Conservation (phyloP, 2,329 filamentous ascomycete species). For the Talaromyces pinophilus region DNA sequence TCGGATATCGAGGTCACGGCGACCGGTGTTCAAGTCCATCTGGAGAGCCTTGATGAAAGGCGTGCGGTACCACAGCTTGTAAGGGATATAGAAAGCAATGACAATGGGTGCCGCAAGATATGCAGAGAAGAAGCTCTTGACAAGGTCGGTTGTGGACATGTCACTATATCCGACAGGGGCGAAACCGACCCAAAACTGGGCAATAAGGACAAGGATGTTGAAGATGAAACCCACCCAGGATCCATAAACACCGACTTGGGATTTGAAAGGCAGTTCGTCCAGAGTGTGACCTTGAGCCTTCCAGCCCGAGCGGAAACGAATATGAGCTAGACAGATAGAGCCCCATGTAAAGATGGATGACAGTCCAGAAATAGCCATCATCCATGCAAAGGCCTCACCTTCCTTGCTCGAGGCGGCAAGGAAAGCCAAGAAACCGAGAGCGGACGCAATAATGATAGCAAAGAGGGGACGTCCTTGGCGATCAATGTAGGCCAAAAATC, state of each 20-base stretch:
- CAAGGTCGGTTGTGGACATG: constrained; percentile 50
- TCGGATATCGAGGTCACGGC: constrained; percentile 79
- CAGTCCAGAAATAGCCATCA: constrained; percentile 72
- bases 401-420: constrained; percentile 66
- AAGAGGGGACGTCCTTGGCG: constrained; percentile 76
- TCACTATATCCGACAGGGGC: constrained; percentile 66
- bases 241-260: constrained; percentile 75
- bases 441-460: constrained; percentile 67
- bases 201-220: constrained; percentile 73
- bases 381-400: constrained; percentile 71
- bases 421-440: constrained; percentile 73
- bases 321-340: constrained; percentile 85
- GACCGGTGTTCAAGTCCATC: constrained; percentile 85
- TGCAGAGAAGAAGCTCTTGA: constrained; percentile 67
- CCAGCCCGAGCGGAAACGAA: constrained; percentile 88
- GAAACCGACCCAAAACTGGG: constrained; percentile 85
- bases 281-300: constrained; percentile 66
- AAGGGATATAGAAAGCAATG: constrained; percentile 63
- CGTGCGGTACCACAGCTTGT: constrained; percentile 75
- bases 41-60: constrained; percentile 66
- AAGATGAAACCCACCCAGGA: constrained; percentile 78
- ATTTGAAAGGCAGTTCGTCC: constrained; percentile 76
- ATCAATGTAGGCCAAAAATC: constrained; percentile 77
- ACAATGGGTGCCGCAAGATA: constrained; percentile 63
- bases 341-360: constrained; percentile 76